A percentile compares a stretch with the other conserved stretches of the same genome.
phyloP scores from a whole-genome alignment of 306 rosid species.

The Boehmeria nivea region DNA sequence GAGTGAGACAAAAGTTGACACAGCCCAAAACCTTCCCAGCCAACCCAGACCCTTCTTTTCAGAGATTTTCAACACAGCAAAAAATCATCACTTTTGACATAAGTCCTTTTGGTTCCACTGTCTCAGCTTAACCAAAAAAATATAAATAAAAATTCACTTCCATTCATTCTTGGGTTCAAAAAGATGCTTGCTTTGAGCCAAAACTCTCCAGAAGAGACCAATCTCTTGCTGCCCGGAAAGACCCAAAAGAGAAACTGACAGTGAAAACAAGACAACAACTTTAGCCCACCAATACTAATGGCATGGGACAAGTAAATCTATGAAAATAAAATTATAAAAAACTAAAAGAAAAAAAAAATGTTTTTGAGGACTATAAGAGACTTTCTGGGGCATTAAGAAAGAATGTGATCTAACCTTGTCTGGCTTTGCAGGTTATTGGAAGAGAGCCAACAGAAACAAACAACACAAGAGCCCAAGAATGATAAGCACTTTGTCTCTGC shows the following conservation, averaged over 20 bases:
- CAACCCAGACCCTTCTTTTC: conserved; percentile 25
- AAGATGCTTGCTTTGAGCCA: background rate
- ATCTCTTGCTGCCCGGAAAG: background rate
- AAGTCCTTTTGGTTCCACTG: conserved; percentile 16
- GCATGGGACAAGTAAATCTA: background rate
- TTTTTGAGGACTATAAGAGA: conserved; percentile 20
- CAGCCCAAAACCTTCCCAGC: too few species aligned
- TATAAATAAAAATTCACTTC: too few species aligned
- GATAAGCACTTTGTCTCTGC: conserved; percentile 34
- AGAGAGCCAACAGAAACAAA: conserved; percentile 35
- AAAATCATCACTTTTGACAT: conserved; percentile 23
- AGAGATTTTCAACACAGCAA: conserved; percentile 24
- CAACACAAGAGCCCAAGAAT: conserved; percentile 12
- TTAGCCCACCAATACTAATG: conserved; percentile 4
- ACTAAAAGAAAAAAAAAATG: conserved; percentile 9
- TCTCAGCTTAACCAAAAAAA: too few species aligned
- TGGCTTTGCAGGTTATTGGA: conserved; percentile 29
- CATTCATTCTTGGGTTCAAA: background rate
- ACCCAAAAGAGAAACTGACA: background rate
- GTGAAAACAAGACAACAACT: conserved; percentile 1
- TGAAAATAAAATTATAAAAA: too few species aligned
- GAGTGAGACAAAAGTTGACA: background rate
- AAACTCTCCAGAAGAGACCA: background rate
- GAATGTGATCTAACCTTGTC: conserved; percentile 49
- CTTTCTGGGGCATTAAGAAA: too few species aligned